Evolutionary conservation across 768 basidiomycete species (phyloP).

Genomic region (Xerocomus potaroensis): DNA sequence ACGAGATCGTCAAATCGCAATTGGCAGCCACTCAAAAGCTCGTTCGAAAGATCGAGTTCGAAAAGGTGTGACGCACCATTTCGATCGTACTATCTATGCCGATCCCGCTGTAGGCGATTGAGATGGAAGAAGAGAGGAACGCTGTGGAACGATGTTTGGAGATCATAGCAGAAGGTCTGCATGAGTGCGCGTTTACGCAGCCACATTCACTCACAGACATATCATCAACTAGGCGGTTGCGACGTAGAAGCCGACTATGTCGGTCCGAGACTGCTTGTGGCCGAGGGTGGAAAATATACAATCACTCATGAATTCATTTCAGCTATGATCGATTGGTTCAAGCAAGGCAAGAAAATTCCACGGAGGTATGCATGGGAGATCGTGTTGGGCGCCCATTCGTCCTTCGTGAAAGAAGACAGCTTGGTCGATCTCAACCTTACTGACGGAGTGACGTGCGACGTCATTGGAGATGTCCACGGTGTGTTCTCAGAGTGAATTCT

Average conservation of each 20-base stretch:
- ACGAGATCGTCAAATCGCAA: constrained; percentile 75
- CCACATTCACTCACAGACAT: constrained; percentile 6
- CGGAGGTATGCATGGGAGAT: constrained; percentile 96
- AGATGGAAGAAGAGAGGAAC: constrained; percentile 83
- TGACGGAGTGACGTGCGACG: constrained; percentile 80
- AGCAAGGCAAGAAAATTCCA: constrained; percentile 87
- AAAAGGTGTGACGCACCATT: constrained; percentile 54
- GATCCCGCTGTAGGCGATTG: constrained; percentile 65
- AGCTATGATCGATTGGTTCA: constrained; percentile 89
- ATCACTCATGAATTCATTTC: constrained; percentile 78
- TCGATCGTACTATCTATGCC: not conserved
- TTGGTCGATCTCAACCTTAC: constrained; percentile 72
- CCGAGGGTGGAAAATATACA: constrained; percentile 60
- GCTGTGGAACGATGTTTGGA: constrained; percentile 70
- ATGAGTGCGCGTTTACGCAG: not conserved
- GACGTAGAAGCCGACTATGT: constrained; percentile 68
- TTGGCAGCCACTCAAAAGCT: constrained; percentile 88
- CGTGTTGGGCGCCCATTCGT: constrained; percentile 75
- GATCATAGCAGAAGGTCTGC: constrained; percentile 72
- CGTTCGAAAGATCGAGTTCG: constrained; percentile 84
- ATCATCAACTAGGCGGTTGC: constrained; percentile 56
- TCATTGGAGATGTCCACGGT: constrained; percentile 98
- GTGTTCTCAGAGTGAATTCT: constrained; percentile 13
- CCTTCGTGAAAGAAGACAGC: constrained; percentile 74
- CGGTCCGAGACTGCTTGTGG: constrained; percentile 66